These are phyloP conservation scores for Schizosaccharomyces versatilis DNA, from an alignment of 1,139 yeast genomes.

Conservation along the genomic window DNA sequence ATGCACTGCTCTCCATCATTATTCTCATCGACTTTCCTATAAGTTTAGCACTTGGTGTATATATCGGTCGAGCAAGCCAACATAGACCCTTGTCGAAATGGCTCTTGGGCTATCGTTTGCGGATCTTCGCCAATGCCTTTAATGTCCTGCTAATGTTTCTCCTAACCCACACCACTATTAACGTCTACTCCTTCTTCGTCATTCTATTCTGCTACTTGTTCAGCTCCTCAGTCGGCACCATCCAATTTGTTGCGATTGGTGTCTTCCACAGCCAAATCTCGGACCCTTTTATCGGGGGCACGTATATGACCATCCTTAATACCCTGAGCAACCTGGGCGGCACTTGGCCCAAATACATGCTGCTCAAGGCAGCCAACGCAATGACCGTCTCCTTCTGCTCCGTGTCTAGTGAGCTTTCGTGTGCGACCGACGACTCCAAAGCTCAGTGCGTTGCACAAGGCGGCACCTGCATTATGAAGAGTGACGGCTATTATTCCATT, in stretches of 20 bases:
- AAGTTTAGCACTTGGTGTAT: conserved; percentile 62
- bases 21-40: conserved; percentile 90
- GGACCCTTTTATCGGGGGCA: conserved; percentile 89
- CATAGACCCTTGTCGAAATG: conserved; percentile 23
- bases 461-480: neutral
- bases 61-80: neutral
- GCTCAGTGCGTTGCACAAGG: neutral
- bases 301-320: conserved; percentile 89
- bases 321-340: conserved; percentile 89
- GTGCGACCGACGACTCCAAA: neutral
- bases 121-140: conserved; percentile 49
- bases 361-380: conserved; percentile 56
- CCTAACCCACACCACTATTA: conserved; percentile 30
- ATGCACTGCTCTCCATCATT: conserved; percentile 81
- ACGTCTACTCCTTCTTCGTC: conserved; percentile 32
- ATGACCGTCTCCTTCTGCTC: conserved; percentile 45
- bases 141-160: conserved; percentile 53
- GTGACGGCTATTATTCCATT: neutral
- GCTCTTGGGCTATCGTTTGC: conserved; percentile 73
- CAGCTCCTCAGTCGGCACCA: conserved; percentile 80
- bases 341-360: conserved; percentile 80
- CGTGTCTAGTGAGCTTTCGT: neutral
- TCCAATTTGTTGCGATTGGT: conserved; percentile 81
- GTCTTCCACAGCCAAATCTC: conserved; percentile 92
- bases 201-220: conserved; percentile 64